phyloP scores from a whole-genome alignment of 2,329 filamentous ascomycete species.

The Cyclaneusma minus region DNA sequence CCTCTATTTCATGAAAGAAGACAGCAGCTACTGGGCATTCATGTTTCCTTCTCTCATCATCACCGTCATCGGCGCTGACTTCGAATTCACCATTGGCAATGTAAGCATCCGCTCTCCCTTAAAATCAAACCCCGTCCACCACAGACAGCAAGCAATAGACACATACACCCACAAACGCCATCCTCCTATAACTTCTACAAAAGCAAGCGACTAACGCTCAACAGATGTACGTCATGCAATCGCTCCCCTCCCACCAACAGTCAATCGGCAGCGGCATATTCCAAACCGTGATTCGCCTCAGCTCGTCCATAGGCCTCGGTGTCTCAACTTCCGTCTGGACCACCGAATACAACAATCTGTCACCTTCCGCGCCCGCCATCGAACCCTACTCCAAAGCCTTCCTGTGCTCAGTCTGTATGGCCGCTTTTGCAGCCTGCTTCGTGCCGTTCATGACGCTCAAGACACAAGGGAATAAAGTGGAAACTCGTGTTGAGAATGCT shows the following conservation, averaged over 20 bases:
- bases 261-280: slow-evolving; percentile 53
- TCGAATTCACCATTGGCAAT: slow-evolving; percentile 57
- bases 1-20: slow-evolving; percentile 36
- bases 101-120: too few species aligned
- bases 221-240: slow-evolving; percentile 55
- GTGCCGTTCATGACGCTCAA: slow-evolving; percentile 35
- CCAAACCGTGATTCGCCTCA: slow-evolving; percentile 38
- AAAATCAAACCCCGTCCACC: background rate
- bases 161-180: background rate
- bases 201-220: slow-evolving; percentile 2
- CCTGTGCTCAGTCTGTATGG: slow-evolving; percentile 30
- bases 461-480: too few species aligned
- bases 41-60: slow-evolving; percentile 45
- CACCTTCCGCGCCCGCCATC: slow-evolving; percentile 22
- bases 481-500: too few species aligned
- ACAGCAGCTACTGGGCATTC: slow-evolving; percentile 48
- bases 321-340: slow-evolving; percentile 46
- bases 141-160: background rate
- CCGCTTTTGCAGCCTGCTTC: slow-evolving; percentile 26
- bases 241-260: slow-evolving; percentile 44
- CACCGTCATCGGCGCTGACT: slow-evolving; percentile 49
- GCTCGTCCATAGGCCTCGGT: slow-evolving; percentile 39
- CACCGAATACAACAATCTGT: slow-evolving; percentile 23
- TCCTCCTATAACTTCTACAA: background rate
- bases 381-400: slow-evolving; percentile 35